phyloP scores from a whole-genome alignment of 768 basidiomycete genomes.

The Cantharellus anzutake region DNA sequence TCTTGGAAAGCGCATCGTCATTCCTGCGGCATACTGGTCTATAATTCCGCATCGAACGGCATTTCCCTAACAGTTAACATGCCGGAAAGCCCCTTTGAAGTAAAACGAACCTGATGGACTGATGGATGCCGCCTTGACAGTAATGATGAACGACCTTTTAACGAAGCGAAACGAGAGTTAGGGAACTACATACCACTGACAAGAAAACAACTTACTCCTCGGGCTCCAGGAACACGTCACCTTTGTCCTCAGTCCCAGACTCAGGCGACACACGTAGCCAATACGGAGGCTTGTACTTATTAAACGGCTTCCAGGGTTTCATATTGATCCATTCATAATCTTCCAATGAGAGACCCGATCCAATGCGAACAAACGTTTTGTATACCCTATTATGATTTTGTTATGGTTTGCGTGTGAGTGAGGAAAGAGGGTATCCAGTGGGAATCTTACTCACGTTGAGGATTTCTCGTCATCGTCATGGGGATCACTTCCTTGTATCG shows the following conservation, averaged over 20 bases:
- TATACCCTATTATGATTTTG: slow-evolving; percentile 31
- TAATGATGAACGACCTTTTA: slow-evolving; percentile 90
- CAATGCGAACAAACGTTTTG: slow-evolving; percentile 74
- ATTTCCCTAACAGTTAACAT: too few species aligned
- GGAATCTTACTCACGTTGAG: slow-evolving; percentile 33
- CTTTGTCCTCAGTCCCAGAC: slow-evolving; percentile 53
- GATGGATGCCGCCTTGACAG: slow-evolving; percentile 89
- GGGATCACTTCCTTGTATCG: too few species aligned
- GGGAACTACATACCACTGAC: not conserved
- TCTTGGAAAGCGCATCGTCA: slow-evolving; percentile 90
- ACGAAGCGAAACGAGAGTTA: not conserved
- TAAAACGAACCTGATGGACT: slow-evolving; percentile 38
- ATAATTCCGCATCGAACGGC: too few species aligned
- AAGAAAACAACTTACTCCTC: slow-evolving; percentile 40
- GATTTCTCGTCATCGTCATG: slow-evolving; percentile 22
- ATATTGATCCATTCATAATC: slow-evolving; percentile 74
- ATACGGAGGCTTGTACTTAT: slow-evolving; percentile 48
- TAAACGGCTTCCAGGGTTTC: slow-evolving; percentile 70
- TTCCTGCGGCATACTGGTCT: slow-evolving; percentile 71
- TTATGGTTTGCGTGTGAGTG: not conserved
- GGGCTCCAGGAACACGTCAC: slow-evolving; percentile 81
- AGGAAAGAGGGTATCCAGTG: slow-evolving; percentile 14
- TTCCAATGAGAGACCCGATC: slow-evolving; percentile 67
- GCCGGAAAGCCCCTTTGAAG: too few species aligned
- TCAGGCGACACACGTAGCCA: slow-evolving; percentile 33